phyloP scores from a whole-genome alignment of 495 filamentous ascomycete species.

The Aspergillus asperescens region DNA sequence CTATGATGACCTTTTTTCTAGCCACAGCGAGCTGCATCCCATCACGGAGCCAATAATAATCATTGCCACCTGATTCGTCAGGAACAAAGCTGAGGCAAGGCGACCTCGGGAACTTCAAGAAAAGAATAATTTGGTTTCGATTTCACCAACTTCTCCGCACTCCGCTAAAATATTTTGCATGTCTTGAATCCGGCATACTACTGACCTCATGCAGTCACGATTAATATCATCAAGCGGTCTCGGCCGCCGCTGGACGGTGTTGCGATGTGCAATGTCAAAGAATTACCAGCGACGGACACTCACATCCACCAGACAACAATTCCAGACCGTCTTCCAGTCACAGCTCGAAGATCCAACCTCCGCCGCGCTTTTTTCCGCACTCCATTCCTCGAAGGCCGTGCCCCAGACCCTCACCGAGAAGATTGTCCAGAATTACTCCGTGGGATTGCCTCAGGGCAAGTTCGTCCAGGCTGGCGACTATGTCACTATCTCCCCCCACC shows the following conservation, averaged over 20 bases:
- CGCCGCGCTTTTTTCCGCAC: slow-evolving; percentile 40
- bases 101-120: not conserved
- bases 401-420: slow-evolving; percentile 84
- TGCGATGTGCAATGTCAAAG: slow-evolving; percentile 23
- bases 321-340: slow-evolving; percentile 48
- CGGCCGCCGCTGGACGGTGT: slow-evolving; percentile 25
- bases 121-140: not conserved
- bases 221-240: slow-evolving; percentile 25
- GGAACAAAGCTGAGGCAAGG: not conserved
- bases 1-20: no score
- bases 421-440: slow-evolving; percentile 72
- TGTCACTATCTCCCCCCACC: slow-evolving; percentile 67
- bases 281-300: slow-evolving; percentile 32
- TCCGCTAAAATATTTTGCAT: slow-evolving; percentile 1
- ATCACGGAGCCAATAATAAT: slow-evolving; percentile 30
- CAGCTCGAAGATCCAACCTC: slow-evolving; percentile 42
- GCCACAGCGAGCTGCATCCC: no score
- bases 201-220: slow-evolving; percentile 26
- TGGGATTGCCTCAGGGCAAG: slow-evolving; percentile 66
- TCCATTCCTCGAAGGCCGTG: slow-evolving; percentile 29
- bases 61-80: slow-evolving; percentile 11
- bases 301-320: slow-evolving; percentile 34
- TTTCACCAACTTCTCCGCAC: slow-evolving; percentile 2
- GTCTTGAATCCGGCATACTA: not conserved
- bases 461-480: slow-evolving; percentile 74